These are phyloP conservation scores for Zygoascus tannicola DNA, from an alignment of 805 yeast species.

Conservation along the genomic window DNA sequence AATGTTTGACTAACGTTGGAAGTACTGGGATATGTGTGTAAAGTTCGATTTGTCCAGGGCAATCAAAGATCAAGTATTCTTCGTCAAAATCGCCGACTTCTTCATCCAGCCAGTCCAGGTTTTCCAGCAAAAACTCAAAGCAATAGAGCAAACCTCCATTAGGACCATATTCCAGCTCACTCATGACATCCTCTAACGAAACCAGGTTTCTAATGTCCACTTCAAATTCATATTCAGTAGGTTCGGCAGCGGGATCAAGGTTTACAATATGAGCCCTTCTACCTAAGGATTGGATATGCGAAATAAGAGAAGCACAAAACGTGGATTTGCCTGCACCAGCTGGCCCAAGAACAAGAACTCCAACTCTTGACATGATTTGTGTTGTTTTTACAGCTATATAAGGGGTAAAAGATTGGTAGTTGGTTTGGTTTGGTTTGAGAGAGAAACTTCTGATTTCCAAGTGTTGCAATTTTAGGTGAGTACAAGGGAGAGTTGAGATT, in stretches of 20 bases:
- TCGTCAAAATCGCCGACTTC: slow-evolving; percentile 94
- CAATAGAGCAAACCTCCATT: slow-evolving; percentile 92
- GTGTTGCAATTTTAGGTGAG: too few relatives aligned
- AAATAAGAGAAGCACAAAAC: slow-evolving; percentile 77
- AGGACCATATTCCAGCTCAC: slow-evolving; percentile 86
- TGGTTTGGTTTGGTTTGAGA: too few relatives aligned
- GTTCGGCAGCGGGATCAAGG: slow-evolving; percentile 94
- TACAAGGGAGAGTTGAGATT: too few relatives aligned
- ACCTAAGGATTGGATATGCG: slow-evolving; percentile 84
- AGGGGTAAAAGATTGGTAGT: too few relatives aligned
- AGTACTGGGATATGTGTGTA: slow-evolving; percentile 91
- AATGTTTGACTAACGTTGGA: slow-evolving; percentile 80
- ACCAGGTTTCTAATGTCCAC: slow-evolving; percentile 87
- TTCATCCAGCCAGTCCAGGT: slow-evolving; percentile 94
- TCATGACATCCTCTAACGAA: slow-evolving; percentile 89
- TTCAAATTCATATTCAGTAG: slow-evolving; percentile 82
- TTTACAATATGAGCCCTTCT: slow-evolving; percentile 92
- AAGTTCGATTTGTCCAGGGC: slow-evolving; percentile 95
- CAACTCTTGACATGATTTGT: slow-evolving; percentile 86
- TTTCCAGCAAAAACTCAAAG: slow-evolving; percentile 77
- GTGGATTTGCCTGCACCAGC: slow-evolving; percentile 97
- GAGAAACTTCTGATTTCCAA: too few relatives aligned
- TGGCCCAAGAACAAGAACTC: slow-evolving; percentile 89
- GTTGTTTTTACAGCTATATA: too few relatives aligned
- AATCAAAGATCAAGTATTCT: slow-evolving; percentile 87